Evolutionary conservation across 805 yeast species (phyloP), one percentile per base, ranked within the genome.

Genomic region (Saccharomyces mikatae): DNA sequence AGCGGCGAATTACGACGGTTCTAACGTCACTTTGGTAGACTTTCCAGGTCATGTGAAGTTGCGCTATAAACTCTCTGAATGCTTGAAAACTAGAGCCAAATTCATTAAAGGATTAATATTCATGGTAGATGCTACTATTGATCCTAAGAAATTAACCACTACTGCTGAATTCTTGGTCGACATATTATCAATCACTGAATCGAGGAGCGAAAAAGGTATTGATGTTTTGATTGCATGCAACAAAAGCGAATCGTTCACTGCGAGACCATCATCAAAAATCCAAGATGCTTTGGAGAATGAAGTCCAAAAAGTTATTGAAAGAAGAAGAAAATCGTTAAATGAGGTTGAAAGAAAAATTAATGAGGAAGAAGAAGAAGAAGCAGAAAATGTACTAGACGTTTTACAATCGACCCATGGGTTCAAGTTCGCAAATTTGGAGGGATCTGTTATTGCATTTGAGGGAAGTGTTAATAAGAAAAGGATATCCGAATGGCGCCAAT

Each of bases 1-100:
- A 26, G 69, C 71, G 5, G 72, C 68, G 6, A 58, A 62, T 9
- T 66, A 57, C 8, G 72, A 58, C 49, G 71, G 64, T 60, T 76
- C 68, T 55, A 70, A 63, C 54, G 78, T 73, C 63, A 80, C 77
- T 57, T 68, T 91, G 44, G 76, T 86, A 51, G 98, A 92, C 64
- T 83, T 83, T 58, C 99, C 99, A 1, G 97, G 97, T n/a, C 90
- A 87, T 71, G 72, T 79, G 53, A 89, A 89, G 69, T 80, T 91
- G 60, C 80, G 79, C 52, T 80, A 81, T 54, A 72, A 84, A 51
- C 73, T 82, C 32, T 59, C 74, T 55, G 77, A 79, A 52, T 78
- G 79, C 54, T 72, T 83, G 48, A 73, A 74, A 54, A 70, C 59
- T 17, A 36, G 44, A 36, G 71, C 79, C 22, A 55, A 68, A 21